phyloP scores from a whole-genome alignment of 2,329 filamentous ascomycete species.

The Penicillium sp. region DNA sequence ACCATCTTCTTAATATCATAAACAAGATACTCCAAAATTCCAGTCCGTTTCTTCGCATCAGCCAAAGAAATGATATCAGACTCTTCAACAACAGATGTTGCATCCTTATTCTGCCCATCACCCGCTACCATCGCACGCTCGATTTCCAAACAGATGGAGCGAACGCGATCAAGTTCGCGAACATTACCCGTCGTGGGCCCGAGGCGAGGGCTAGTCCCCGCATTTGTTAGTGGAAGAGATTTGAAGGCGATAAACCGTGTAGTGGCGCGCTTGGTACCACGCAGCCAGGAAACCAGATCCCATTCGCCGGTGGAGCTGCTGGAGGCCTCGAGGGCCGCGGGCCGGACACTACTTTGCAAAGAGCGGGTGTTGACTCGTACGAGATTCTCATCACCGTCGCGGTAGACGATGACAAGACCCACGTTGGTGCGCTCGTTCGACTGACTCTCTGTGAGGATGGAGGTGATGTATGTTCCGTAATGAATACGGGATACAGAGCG shows the following conservation, averaged over 20 bases:
- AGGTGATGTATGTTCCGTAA: conserved; percentile 86
- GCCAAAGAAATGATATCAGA: conserved; percentile 77
- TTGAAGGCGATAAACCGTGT: conserved; percentile 46
- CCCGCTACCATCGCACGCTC: conserved; percentile 62
- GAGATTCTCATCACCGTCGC: conserved; percentile 68
- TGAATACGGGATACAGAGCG: conserved; percentile 71
- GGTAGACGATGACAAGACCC: conserved; percentile 78
- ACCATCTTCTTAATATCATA: conserved; percentile 93
- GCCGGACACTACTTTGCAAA: conserved; percentile 60
- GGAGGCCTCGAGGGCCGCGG: conserved; percentile 30
- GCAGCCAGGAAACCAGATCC: conserved; percentile 45
- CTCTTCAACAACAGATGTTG: conserved; percentile 50
- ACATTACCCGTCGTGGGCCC: conserved; percentile 23
- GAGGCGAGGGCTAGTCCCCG: conserved; percentile 22
- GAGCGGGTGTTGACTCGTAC: conserved; percentile 83
- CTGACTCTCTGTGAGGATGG: conserved; percentile 75
- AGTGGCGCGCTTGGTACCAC: conserved; percentile 27
- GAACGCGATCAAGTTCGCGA: conserved; percentile 56
- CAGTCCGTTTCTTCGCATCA: conserved; percentile 84
- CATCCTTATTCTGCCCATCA: conserved; percentile 41
- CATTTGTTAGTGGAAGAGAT: conserved; percentile 39
- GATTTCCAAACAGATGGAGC: conserved; percentile 73
- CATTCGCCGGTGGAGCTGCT: conserved; percentile 37
- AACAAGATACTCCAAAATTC: conserved; percentile 80
- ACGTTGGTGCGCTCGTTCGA: conserved; percentile 78